Evolutionary conservation across 2,329 filamentous ascomycete species (phyloP).

Genomic region (Phialocephala sp.): DNA sequence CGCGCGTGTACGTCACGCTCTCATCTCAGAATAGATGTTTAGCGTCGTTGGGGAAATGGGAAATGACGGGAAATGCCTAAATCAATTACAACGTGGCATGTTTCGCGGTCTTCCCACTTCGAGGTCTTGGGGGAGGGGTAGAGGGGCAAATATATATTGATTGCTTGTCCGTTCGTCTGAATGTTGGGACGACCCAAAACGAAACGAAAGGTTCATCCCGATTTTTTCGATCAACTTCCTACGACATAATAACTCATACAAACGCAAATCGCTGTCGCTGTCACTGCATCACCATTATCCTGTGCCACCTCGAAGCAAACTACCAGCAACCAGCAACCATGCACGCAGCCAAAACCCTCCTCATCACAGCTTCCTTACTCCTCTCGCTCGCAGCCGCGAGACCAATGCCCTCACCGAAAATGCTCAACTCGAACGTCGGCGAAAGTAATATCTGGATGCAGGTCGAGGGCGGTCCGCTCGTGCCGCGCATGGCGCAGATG

Average conservation of each 20-base stretch:
- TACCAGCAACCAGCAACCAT: not conserved
- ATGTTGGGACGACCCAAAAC: not conserved
- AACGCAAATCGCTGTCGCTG: not conserved
- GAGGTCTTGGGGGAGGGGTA: not conserved
- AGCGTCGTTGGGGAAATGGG: not conserved
- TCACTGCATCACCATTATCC: not conserved
- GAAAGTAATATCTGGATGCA: constrained; percentile 2
- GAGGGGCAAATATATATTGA: not conserved
- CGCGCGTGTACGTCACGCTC: not conserved
- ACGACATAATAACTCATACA: not conserved
- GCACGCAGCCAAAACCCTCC: not conserved
- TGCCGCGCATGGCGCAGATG: constrained; percentile 7
- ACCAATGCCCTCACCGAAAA: not conserved
- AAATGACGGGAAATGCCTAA: not conserved
- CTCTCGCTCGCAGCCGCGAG: not conserved
- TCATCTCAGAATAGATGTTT: not conserved
- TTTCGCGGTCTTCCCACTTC: not conserved
- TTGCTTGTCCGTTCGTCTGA: not conserved
- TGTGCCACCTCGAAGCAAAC: not conserved
- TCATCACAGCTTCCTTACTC: not conserved
- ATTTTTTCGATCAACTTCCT: not conserved
- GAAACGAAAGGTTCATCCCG: not conserved
- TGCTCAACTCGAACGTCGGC: constrained; percentile 2
- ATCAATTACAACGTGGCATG: not conserved
- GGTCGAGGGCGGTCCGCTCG: not conserved